phyloP scores from a whole-genome alignment of 2,329 filamentous ascomycete species.

The Tolypocladium sp. region DNA sequence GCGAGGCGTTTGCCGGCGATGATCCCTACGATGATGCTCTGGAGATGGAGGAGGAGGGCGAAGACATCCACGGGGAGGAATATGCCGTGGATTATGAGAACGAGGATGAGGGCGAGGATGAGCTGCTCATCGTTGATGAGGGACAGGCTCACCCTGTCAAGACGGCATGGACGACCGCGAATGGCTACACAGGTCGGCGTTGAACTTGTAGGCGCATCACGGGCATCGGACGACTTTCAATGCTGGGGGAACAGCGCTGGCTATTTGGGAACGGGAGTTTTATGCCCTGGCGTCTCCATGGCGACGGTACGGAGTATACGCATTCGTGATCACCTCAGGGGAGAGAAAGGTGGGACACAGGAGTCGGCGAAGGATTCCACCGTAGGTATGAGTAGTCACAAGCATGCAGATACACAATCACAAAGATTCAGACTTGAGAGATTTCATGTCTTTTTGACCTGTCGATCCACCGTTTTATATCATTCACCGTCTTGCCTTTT shows the following conservation, averaged over 20 bases:
- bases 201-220: not conserved
- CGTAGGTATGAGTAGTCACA: not conserved
- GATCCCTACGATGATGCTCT: conserved; percentile 1
- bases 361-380: not conserved
- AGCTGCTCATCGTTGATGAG: not conserved
- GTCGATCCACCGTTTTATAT: not conserved
- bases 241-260: not conserved
- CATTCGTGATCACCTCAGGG: not conserved
- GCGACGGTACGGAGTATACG: not conserved
- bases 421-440: not conserved
- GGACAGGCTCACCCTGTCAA: not conserved
- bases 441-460: not conserved
- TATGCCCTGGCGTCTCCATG: too few relatives aligned
- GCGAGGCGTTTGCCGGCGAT: conserved; percentile 17
- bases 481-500: not conserved
- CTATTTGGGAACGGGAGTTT: too few relatives aligned
- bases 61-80: not conserved
- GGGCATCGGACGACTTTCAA: not conserved
- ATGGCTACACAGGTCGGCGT: not conserved
- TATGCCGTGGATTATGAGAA: not conserved
- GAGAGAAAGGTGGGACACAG: not conserved
- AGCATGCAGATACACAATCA: not conserved
- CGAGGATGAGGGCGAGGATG: not conserved
- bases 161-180: not conserved
- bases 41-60: not conserved